Percentiles rank a stretch among this genome's conserved stretches.
phyloP scores from a whole-genome alignment of 129 eudicot genomes.

The Silybum marianum region DNA sequence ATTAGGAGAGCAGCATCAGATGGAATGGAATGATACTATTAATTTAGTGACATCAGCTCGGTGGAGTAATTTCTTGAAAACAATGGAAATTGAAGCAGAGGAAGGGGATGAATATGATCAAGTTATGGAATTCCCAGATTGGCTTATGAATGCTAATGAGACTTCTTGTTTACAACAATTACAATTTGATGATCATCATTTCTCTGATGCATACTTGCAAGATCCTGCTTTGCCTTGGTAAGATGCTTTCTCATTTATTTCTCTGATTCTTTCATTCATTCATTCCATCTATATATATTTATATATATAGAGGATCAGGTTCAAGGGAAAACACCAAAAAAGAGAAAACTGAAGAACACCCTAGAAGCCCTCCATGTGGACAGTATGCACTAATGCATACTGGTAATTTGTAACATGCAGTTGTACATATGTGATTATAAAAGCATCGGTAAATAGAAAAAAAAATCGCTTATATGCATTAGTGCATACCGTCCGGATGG shows the following conservation, averaged over 20 bases:
- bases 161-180: slow-evolving; percentile 36
- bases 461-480: no score
- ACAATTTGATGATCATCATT: slow-evolving; percentile 35
- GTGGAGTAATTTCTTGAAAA: slow-evolving; percentile 73
- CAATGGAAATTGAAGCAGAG: slow-evolving; percentile 25
- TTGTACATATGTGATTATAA: no score
- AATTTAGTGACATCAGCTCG: slow-evolving; percentile 74
- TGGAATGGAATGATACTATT: slow-evolving; percentile 83
- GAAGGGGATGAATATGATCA: slow-evolving; percentile 47
- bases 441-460: no score
- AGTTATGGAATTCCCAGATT: slow-evolving; percentile 59
- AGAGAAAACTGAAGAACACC: no score
- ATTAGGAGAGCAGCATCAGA: slow-evolving; percentile 71
- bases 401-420: no score
- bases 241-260: slow-evolving; percentile 27
- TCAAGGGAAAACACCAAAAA: no score
- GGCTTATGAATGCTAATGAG: slow-evolving; percentile 60
- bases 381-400: no score
- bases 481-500: no score
- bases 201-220: slow-evolving; percentile 48
- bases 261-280: neutral
- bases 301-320: no score
- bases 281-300: neutral
- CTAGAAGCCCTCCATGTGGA: no score
- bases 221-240: slow-evolving; percentile 78